phyloP scores from a whole-genome alignment of 2,329 filamentous ascomycete species.

The Exophiala sideris region DNA sequence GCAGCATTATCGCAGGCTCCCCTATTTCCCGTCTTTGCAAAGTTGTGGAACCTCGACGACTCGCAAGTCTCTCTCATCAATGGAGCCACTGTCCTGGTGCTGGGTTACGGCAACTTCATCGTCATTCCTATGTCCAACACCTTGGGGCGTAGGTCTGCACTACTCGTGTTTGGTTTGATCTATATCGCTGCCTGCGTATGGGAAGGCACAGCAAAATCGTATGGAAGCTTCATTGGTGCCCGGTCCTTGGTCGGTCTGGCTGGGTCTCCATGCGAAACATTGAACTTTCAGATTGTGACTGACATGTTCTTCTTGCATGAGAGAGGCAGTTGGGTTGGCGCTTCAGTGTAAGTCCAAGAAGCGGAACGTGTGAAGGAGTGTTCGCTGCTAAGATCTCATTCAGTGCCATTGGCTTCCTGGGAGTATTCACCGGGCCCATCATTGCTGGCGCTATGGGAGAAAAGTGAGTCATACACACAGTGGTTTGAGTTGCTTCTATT shows the following conservation, averaged over 20 bases:
- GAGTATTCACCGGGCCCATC: too few species aligned
- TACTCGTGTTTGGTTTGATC: conserved; percentile 51
- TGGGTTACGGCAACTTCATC: conserved; percentile 58
- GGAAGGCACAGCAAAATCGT: conserved; percentile 56
- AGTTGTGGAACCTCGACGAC: too few species aligned
- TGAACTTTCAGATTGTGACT: conserved; percentile 63
- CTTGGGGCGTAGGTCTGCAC: conserved; percentile 53
- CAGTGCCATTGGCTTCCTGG: too few species aligned
- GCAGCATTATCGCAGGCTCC: too few species aligned
- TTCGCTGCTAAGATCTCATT: too few species aligned
- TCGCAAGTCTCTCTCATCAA: too few species aligned
- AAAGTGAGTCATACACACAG: too few species aligned
- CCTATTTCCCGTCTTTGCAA: too few species aligned
- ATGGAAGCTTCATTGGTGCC: conserved; percentile 61
- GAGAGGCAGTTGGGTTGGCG: conserved; percentile 59
- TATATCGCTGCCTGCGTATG: conserved; percentile 54
- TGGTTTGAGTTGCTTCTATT: too few species aligned
- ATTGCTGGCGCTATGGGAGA: too few species aligned
- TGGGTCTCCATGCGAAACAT: conserved; percentile 55
- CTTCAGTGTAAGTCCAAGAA: conserved; percentile 51
- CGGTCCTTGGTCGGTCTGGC: conserved; percentile 60
- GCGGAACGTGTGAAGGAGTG: too few species aligned
- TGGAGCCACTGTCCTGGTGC: conserved; percentile 54
- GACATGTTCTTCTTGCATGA: conserved; percentile 64
- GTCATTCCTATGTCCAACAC: conserved; percentile 50